phyloP scores from a whole-genome alignment of 441 rosid species.

The Gossypium gossypioides region DNA sequence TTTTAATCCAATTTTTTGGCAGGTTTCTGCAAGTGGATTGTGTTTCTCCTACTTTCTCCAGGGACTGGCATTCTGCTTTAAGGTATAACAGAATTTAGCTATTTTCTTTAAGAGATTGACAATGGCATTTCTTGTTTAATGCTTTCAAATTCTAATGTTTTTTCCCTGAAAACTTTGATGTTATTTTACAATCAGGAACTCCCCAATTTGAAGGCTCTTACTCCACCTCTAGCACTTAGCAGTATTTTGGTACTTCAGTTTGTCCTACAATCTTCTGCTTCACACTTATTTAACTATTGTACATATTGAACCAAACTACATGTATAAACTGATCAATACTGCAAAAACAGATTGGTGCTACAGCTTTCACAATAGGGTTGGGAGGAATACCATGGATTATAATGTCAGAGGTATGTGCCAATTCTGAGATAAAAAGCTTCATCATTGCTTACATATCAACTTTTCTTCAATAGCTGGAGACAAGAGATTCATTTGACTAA shows the following conservation, averaged over 20 bases:
- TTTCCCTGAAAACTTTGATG: background rate
- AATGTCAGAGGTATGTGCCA: conserved; percentile 44
- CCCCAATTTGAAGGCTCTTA: conserved; percentile 25
- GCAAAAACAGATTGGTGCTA: conserved; percentile 21
- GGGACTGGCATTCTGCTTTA: conserved; percentile 32
- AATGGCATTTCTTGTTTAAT: background rate
- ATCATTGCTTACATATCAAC: background rate
- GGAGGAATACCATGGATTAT: conserved; percentile 46
- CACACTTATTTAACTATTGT: background rate
- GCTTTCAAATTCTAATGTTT: background rate
- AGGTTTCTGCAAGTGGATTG: conserved; percentile 38
- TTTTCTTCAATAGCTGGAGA: background rate
- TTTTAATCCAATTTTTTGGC: conserved; percentile 9
- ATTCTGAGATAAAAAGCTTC: background rate
- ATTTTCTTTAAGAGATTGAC: background rate
- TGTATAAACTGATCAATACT: conserved; percentile 3
- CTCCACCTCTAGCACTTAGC: conserved; percentile 32
- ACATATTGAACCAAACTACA: background rate
- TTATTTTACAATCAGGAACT: conserved; percentile 23
- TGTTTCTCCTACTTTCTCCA: conserved; percentile 24
- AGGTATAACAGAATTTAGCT: conserved; percentile 27
- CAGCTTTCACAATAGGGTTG: conserved; percentile 28
- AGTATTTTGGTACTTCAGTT: conserved; percentile 34
- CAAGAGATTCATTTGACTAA: background rate
- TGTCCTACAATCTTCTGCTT: background rate